These are phyloP conservation scores for Russula lepida DNA, from an alignment of 768 basidiomycete genomes.

Conservation along the genomic window DNA sequence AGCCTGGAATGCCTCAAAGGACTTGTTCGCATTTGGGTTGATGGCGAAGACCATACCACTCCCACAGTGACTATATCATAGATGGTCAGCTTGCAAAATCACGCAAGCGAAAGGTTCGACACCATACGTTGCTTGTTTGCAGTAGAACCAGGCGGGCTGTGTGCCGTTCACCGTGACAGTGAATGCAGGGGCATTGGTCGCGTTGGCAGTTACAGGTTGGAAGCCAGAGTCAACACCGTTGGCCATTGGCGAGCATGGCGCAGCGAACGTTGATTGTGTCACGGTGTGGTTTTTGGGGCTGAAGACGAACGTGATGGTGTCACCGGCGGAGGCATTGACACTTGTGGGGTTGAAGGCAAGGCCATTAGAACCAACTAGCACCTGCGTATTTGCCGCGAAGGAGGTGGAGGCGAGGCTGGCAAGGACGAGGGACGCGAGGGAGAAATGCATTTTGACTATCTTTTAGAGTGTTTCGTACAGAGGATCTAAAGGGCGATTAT, in stretches of 20 bases:
- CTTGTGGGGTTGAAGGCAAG: slow-evolving; percentile 15
- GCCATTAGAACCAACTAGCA: slow-evolving; percentile 14
- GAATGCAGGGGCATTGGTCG: slow-evolving; percentile 5
- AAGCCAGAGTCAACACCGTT: slow-evolving; percentile 27
- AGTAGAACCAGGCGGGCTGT: slow-evolving; percentile 29
- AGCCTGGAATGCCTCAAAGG: slow-evolving; percentile 24
- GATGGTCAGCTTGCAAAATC: background rate
- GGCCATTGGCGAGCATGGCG: slow-evolving; percentile 25
- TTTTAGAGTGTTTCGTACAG: slow-evolving; percentile 2
- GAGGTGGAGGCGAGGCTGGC: slow-evolving; percentile 12
- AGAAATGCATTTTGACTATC: slow-evolving; percentile 17
- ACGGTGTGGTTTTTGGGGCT: slow-evolving; percentile 26
- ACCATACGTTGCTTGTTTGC: slow-evolving; percentile 24
- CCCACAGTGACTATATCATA: slow-evolving; percentile 24
- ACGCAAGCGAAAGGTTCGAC: background rate
- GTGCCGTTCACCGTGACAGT: slow-evolving; percentile 21
- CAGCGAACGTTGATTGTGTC: slow-evolving; percentile 30
- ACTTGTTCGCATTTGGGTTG: slow-evolving; percentile 25
- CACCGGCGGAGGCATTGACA: slow-evolving; percentile 22
- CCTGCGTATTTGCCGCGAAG: background rate
- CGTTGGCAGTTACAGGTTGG: slow-evolving; percentile 22
- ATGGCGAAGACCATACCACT: slow-evolving; percentile 28
- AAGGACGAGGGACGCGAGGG: slow-evolving; percentile 6
- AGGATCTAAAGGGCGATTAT: background rate
- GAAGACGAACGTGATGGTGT: slow-evolving; percentile 21